Evolutionary conservation across 495 filamentous ascomycete species (phyloP).

Genomic region (Oleoguttula mirabilis): DNA sequence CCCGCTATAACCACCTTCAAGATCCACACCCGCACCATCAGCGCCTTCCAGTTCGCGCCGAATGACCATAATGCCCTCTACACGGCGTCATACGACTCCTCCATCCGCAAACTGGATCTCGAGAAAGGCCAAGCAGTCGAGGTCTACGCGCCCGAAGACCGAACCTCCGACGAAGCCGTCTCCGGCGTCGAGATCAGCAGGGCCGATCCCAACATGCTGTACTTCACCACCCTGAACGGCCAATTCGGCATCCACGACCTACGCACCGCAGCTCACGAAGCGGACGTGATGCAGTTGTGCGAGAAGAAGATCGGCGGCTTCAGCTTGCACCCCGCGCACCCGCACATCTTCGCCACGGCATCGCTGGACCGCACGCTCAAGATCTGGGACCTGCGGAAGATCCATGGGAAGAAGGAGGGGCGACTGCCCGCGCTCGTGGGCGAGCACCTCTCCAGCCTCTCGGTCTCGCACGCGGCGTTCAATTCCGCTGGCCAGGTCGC

Average conservation of each 20-base stretch:
- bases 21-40: constrained; percentile 79
- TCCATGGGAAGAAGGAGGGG: constrained; percentile 41
- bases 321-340: constrained; percentile 59
- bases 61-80: constrained; percentile 57
- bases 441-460: constrained; percentile 68
- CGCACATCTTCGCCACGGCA: constrained; percentile 80
- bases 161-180: constrained; percentile 59
- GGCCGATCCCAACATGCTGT: constrained; percentile 57
- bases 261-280: constrained; percentile 41
- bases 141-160: constrained; percentile 60
- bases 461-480: constrained; percentile 84
- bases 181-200: constrained; percentile 68
- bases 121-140: constrained; percentile 65
- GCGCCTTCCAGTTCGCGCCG: constrained; percentile 64
- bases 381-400: constrained; percentile 84
- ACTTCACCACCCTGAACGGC: constrained; percentile 81
- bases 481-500: constrained; percentile 71
- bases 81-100: constrained; percentile 88
- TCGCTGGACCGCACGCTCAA: constrained; percentile 81
- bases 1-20: constrained; percentile 79
- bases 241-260: constrained; percentile 67
- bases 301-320: constrained; percentile 97
- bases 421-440: constrained; percentile 56
- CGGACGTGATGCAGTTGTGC: constrained; percentile 60
- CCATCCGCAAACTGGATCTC: constrained; percentile 77